Evolutionary conservation across 805 yeast genomes (phyloP), one percentile per base, ranked within the genome.

Genomic region (Scheffersomyces lignosus): DNA sequence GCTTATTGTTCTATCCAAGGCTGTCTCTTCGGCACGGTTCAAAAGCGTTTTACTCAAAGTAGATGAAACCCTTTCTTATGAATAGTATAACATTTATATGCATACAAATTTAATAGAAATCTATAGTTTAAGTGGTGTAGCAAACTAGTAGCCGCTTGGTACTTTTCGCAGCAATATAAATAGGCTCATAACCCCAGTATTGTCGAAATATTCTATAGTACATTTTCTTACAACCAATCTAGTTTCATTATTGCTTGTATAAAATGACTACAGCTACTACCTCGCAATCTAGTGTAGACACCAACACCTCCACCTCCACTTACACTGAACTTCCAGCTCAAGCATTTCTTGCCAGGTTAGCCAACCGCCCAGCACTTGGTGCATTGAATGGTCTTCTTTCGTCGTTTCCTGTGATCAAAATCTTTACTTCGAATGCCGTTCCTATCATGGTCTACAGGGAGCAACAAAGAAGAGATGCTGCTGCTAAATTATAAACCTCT

Each of bases 371-470:
- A 5, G 83, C 81, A 3, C 55, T 79, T 33, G 76, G 81, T 10
- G 82, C 83, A 5, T 44, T 78, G 33, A 76, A 77, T 35, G 83
- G 83, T 3, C 58, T 79, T 44, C 52, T 76, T 29, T 78, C 81
- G 12, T 77, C 83, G 10, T 73, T 76, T 50, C 83, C 84, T 14
- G 70, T 75, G 20, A 70, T 71, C 38, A 77, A 78, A 53, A 62
- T 78, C 31, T 77, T 80, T 55, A 73, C 78, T 3, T 76, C 83
- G 9, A 79, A 79, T 56, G 80, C 80, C 22, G 73, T 80, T 28
- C 85, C 85, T 8, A 56, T 80, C 31, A 48, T 79, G 49, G 73
- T 76, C 56, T 71, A 68, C 56, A 63, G 73, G 41, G 68, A 67
- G 34, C 56, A 61, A 32, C 31, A 38, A 24, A 18, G 25, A 5